Evolutionary conservation across 208 protist genomes (phyloP), one percentile per base, ranked within the genome.

Genomic region (Acanthamoeba quina): DNA sequence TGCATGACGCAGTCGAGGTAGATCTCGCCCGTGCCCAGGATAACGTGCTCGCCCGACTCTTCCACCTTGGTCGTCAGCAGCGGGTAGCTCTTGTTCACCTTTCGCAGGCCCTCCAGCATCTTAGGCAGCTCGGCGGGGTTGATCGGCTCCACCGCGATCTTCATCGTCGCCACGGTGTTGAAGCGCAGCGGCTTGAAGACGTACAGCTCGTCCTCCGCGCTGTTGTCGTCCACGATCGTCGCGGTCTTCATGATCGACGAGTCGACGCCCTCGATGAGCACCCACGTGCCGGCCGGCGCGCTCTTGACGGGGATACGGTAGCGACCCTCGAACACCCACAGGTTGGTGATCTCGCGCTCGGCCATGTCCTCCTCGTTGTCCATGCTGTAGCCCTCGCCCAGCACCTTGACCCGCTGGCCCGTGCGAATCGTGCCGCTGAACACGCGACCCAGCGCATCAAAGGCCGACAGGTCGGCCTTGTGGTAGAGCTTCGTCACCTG

Each of bases 1-100:
- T 99, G 98, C 94, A 99, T 95, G 3, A 99, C 98, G 52, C 98
- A 99, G 96, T 99, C 99, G 5, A 99, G 96, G 95, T 99, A 99
- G n/a, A 99, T 94, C 96, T 99, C 99, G 10, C 99, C 99, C 24
- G 99, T 99, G 17, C 99, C 99, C 4, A 98, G 95, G 26, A 99
- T 95, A 5, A 99, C 98, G 95, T 99, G 99, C 96, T 99, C 99
- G 34, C 99, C 99, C 1, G 97, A 99, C 94, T 99, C 99, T 95
- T 99, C 99, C 6, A 98, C 98, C 66, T 94, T 95, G 13, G 95
- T 96, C 19, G 56, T 47, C 11, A 94, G n/a, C 31, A 96, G 44
- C 37, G 97, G 96, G 54, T 97, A 97, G 58, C 96, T 99, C 88
- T 98, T 98, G 47, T 97, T 97, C 68, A 99, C 95, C 74, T 98